Conservation (phyloP, 1,284 basidiomycete species). For the Pyrrhoderma noxium region DNA sequence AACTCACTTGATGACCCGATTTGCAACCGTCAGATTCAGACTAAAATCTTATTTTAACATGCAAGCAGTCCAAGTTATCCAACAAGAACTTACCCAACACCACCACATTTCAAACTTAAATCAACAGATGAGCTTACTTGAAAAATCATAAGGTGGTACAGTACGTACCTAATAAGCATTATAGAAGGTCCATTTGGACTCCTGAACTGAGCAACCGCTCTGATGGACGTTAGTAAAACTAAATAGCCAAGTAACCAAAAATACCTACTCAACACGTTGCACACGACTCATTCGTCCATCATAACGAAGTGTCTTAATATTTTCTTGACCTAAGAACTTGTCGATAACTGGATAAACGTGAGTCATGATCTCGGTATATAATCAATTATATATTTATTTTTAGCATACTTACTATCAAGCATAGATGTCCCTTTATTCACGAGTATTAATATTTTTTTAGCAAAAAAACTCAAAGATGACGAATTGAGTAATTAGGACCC, state of each 20-base stretch:
- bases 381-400: not conserved
- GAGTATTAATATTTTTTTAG: too few relatives aligned
- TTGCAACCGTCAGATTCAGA: constrained; percentile 56
- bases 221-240: not conserved
- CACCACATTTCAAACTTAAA: constrained; percentile 54
- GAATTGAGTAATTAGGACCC: constrained; percentile 22
- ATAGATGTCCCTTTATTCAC: constrained; percentile 57
- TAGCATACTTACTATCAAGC: constrained; percentile 37
- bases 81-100: constrained; percentile 42
- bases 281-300: constrained; percentile 56
- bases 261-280: constrained; percentile 35
- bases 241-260: not conserved
- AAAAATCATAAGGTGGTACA: too few relatives aligned
- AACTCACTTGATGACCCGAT: constrained; percentile 57
- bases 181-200: constrained; percentile 46
- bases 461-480: constrained; percentile 1
- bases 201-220: constrained; percentile 43
- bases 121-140: too few relatives aligned
- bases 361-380: not conserved
- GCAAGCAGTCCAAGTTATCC: not conserved
- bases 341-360: constrained; percentile 36
- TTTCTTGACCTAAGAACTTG: constrained; percentile 46
- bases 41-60: constrained; percentile 21
- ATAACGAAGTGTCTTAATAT: constrained; percentile 52
- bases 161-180: constrained; percentile 51